Base-by-base conservation (phyloP, 495 filamentous ascomycete genomes). In the Penicillium riverlandense region DNA sequence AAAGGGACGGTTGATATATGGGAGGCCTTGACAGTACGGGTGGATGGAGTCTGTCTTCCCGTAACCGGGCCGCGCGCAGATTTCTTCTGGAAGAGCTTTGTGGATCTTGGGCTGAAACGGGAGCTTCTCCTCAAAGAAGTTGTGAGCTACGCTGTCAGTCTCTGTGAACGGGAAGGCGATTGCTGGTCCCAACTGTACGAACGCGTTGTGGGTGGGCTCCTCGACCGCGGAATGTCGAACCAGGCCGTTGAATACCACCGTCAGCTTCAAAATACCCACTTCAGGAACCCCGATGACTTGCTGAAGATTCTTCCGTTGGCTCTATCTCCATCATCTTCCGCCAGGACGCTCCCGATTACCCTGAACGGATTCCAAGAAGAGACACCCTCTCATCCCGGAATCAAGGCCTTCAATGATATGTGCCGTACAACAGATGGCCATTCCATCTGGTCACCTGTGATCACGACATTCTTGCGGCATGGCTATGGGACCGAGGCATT, bases 1-100 rank as follows among this genome's bases (percentile, higher is more conserved):
- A 47, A 63, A 12, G 86, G 86, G 0, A 75, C 80, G 3, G 29
- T 66, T 11, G 66, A 69, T 32, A 82, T 89, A 32, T 92, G 82
- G 79, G 60, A 72, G 40, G 78, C 74, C 4, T 62, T 90, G 45
- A 70, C 71, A 15, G 49, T 59, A 9, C 66, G 72, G 13, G 44
- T 79, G 22, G 62, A 55, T 32, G 61, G 48, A 0, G 49, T 69
- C 6, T 34, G 57, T 9, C 48, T 85, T 5, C 79, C 80, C 16
- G 66, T 70, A 0, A 43, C 38, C 1, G 77, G 75, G 12, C 55
- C 54, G 29, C 36, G 56, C n/a, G 80, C 78, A 14, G 62, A 77
- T 35, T 61, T 65, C 43, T 63, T 85, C 0, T 86, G 83, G 83
- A 53, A 59, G 12, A 69, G 62, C 33, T 75, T 85, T 46, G 55